These are phyloP conservation scores for Penicillium freii DNA, from an alignment of 2,329 filamentous ascomycete genomes.

Conservation along the genomic window DNA sequence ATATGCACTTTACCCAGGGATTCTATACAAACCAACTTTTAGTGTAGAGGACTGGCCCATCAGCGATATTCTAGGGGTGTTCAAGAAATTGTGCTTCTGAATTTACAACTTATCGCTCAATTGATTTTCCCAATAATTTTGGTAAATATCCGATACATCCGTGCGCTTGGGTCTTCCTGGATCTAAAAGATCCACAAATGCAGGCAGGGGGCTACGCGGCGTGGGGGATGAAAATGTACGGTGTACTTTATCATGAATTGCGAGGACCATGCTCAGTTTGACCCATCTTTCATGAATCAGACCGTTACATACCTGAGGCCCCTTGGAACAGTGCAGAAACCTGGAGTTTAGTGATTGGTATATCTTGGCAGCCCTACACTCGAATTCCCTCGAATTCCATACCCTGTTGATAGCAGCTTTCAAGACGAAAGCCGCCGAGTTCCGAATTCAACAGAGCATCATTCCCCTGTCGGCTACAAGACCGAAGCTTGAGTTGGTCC, in stretches of 20 bases:
- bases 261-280: not conserved
- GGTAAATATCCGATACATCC: not conserved
- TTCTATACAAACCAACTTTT: not conserved
- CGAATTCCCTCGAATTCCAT: not conserved
- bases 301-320: not conserved
- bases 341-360: not conserved
- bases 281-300: not conserved
- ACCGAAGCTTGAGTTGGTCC: slow-evolving; percentile 40
- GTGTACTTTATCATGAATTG: not conserved
- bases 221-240: not conserved
- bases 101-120: not conserved
- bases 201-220: not conserved
- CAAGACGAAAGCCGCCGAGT: not conserved
- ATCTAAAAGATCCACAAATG: not conserved
- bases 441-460: slow-evolving; percentile 7
- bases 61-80: not conserved
- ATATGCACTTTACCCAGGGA: not conserved
- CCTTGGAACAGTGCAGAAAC: not conserved
- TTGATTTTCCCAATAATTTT: too few relatives aligned
- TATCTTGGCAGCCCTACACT: not conserved
- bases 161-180: not conserved
- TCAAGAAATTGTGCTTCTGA: not conserved
- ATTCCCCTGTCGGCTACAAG: slow-evolving; percentile 38
- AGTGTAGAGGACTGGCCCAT: not conserved
- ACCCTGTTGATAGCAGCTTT: not conserved